Base-by-base conservation (phyloP, 768 basidiomycete species). In the Leccinum rimulosum region DNA sequence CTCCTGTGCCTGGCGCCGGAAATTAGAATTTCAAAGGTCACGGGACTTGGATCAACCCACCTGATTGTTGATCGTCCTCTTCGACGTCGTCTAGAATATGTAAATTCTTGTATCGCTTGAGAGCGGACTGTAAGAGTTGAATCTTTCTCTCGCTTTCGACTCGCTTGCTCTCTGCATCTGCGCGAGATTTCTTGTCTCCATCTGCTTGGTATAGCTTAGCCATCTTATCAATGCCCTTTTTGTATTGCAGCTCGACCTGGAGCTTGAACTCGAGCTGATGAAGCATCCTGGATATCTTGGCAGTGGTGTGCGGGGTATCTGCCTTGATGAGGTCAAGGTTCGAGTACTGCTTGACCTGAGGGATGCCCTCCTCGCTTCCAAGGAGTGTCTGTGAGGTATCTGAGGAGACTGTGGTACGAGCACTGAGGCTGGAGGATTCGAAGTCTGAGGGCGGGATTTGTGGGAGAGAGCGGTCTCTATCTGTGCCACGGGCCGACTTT, bases 211-310 rank as follows among this genome's bases (percentile, higher is more conserved):
- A 98, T 33, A 98, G 82, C 75, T 91, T 95, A 38, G 89, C 91
- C 97, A 99, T 99, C 80, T 98, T 98, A 77, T 98, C 95, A 63
- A 98, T 97, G 45, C 97, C 97, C 72, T 88, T 84, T 80, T 95
- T 96, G 80, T 98, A 98, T 76, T 98, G 95, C 78, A 90, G 85
- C 76, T 99, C 97, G 63, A 99, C 93, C 74, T 96, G 93, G 56
- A 98, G 86, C 78, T 99, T 99, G 84, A 98, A 99, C 76, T 98
- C 95, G 61, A 99, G 87, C 75, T 98, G 95, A 75, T 98, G 95
- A 52, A 98, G 85, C 95, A 98, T 98, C 66, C 86, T 86, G 45
- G 94, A 92, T 72, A 99, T 98, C 80, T 96, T 98, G 65, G 92
- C 89, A 2, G 95, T 89, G 19, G 94, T 95, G 70, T 96, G 86